Conservation (phyloP, 345 rosid genomes). For the Rhizophora apiculata region DNA sequence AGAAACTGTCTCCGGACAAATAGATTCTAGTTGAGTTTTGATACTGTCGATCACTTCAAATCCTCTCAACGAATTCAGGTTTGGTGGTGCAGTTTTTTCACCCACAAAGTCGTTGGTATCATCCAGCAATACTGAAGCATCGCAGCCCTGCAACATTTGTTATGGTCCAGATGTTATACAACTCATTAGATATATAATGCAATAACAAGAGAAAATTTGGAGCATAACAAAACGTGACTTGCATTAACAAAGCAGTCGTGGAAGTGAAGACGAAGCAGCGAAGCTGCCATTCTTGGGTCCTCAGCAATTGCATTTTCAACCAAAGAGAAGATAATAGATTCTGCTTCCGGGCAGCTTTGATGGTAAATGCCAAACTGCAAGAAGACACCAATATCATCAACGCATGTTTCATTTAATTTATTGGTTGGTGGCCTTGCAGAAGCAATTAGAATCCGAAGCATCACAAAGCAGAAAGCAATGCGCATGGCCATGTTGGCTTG, state of each 20-base stretch:
- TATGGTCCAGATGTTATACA: too few relatives aligned
- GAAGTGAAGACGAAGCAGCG: conserved; percentile 74
- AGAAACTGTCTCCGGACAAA: conserved; percentile 75
- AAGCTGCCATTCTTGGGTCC: conserved; percentile 77
- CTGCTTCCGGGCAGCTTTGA: conserved; percentile 63
- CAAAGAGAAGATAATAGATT: conserved; percentile 55
- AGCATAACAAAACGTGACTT: conserved; percentile 20
- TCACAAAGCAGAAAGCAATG: conserved; percentile 14
- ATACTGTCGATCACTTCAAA: conserved; percentile 74
- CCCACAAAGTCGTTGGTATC: conserved; percentile 55
- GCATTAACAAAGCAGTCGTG: conserved; percentile 82
- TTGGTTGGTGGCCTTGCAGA: conserved; percentile 23
- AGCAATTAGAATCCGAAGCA: conserved; percentile 19
- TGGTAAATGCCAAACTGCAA: conserved; percentile 48
- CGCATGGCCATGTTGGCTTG: neutral
- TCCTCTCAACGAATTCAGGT: conserved; percentile 77
- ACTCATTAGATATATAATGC: neutral
- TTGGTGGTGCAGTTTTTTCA: conserved; percentile 79
- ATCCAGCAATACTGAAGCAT: conserved; percentile 74
- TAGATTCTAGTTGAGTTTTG: conserved; percentile 61
- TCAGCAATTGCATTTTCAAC: conserved; percentile 52
- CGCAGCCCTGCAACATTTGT: conserved; percentile 61
- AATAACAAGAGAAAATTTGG: neutral
- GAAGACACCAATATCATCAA: conserved; percentile 37
- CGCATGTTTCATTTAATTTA: conserved; percentile 41